Base-by-base conservation (phyloP, 2,329 filamentous ascomycete species). In the Arthrobotrys musiformis region DNA sequence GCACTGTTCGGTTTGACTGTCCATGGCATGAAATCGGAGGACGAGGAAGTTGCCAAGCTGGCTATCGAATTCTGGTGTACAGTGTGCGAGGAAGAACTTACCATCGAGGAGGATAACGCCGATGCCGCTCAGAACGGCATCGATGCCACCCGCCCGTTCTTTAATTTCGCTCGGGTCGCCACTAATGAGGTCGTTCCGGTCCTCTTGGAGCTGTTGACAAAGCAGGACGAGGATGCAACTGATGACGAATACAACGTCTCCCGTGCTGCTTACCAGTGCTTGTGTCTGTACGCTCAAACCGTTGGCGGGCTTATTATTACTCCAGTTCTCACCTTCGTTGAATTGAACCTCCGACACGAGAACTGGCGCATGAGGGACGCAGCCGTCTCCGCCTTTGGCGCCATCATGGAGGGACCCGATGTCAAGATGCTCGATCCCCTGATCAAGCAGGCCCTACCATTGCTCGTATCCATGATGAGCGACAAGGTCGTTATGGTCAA, bases 31-130 rank as follows among this genome's bases (percentile, higher is more conserved):
- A 97, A 97, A 89, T 96, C 90, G 81, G 91, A 94, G 6, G 95
- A 99, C 81, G 95, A 99, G 84, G 95, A 99, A 83, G 95, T 99
- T 66, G 92, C 95, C 79, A 99, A 99, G 88, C 88, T 99, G 70
- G 95, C 95, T 40, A 93, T 99, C 80, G 95, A 99, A 84, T 99
- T 99, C 86, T 99, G 95, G 95, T 98, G 94, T 87, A 97, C 95
- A n/a, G 95, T 99, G 58, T 99, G 95, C 84, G 95, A 99, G 84
- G 95, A 99, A 85, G 95, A 99, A 85, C 94, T 97, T 81, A 91
- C 91, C 79, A 98, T 99, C 82, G 95, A 99, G 83, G 95, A 99
- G 82, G 95, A 99, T 84, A 99, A 99, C 84, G 88, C 90, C 79
- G 90, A 92, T 85, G 78, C 78, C n/a, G 63, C 69, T 24, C 79